phyloP scores from a whole-genome alignment of 208 protist genomes.

The Trypanosoma platydactyli region DNA sequence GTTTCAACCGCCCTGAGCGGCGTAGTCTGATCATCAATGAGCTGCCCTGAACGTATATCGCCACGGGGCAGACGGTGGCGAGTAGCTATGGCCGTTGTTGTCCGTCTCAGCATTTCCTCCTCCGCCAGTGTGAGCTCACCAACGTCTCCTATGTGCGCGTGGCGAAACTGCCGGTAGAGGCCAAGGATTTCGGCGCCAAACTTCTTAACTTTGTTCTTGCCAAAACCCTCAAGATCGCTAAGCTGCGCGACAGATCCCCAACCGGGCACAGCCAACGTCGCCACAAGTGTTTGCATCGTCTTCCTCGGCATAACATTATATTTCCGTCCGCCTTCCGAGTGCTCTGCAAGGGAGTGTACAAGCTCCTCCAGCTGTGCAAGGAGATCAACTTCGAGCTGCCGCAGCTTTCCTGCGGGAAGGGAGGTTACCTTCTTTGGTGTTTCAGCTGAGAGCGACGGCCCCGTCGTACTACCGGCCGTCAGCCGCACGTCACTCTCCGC shows the following conservation, averaged over 20 bases:
- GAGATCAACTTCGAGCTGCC: slow-evolving; percentile 50
- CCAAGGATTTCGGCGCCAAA: slow-evolving; percentile 78
- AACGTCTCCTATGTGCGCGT: slow-evolving; percentile 81
- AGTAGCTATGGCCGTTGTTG: slow-evolving; percentile 43
- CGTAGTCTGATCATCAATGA: slow-evolving; percentile 19
- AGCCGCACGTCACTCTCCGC: background rate
- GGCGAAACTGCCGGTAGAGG: slow-evolving; percentile 78
- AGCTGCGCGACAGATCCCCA: slow-evolving; percentile 78
- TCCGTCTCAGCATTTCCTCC: slow-evolving; percentile 49
- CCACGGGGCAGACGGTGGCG: slow-evolving; percentile 46
- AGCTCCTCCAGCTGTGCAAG: slow-evolving; percentile 65
- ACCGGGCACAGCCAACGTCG: slow-evolving; percentile 52
- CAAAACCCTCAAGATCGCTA: slow-evolving; percentile 79
- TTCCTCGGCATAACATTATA: slow-evolving; percentile 89
- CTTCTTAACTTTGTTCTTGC: slow-evolving; percentile 87
- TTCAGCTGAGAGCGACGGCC: background rate
- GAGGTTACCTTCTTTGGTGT: slow-evolving; percentile 21
- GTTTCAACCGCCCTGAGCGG: background rate
- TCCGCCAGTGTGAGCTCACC: slow-evolving; percentile 59
- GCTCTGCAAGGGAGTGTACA: slow-evolving; percentile 72
- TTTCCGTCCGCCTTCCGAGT: slow-evolving; percentile 65
- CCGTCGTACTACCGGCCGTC: background rate
- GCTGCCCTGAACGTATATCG: slow-evolving; percentile 11
- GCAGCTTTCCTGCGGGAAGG: slow-evolving; percentile 48
- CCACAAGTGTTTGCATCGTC: slow-evolving; percentile 72